phyloP scores from a whole-genome alignment of 139 green algal species.

The Picochlorum sp. region DNA sequence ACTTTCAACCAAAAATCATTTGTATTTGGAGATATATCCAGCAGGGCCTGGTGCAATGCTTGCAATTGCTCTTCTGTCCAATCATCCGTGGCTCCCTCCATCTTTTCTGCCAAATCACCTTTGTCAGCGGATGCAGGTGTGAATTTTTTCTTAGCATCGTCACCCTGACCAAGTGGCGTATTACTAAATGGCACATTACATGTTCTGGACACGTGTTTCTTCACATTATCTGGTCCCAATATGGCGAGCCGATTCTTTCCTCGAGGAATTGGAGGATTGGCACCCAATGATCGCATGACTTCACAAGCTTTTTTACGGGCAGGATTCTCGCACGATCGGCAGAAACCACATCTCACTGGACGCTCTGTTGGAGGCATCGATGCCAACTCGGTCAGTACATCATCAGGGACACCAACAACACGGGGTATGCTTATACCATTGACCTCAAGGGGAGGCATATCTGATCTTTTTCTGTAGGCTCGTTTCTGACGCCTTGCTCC shows the following conservation, averaged over 20 bases:
- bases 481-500: not conserved
- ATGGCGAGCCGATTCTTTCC: not conserved
- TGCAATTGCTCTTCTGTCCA: slow-evolving; percentile 14
- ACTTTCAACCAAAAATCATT: slow-evolving; percentile 17
- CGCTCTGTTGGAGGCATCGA: not conserved
- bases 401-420: not conserved
- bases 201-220: not conserved
- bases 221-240: not conserved
- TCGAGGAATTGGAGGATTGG: not conserved
- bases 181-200: not conserved
- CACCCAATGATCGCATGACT: not conserved
- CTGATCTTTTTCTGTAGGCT: too few species aligned
- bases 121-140: too few species aligned
- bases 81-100: not conserved
- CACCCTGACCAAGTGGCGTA: not conserved
- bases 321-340: slow-evolving; percentile 13
- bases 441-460: not conserved
- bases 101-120: not conserved
- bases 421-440: not conserved
- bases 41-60: not conserved
- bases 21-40: slow-evolving; percentile 13
- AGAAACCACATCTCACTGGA: slow-evolving; percentile 11
- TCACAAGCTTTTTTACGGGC: slow-evolving; percentile 5
- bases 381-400: slow-evolving; percentile 1
- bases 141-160: too few species aligned